A percentile compares a stretch with the other conserved stretches of the same genome.
Evolutionary conservation across 2,329 filamentous ascomycete genomes (phyloP).

Genomic region (Fusarium graminum): DNA sequence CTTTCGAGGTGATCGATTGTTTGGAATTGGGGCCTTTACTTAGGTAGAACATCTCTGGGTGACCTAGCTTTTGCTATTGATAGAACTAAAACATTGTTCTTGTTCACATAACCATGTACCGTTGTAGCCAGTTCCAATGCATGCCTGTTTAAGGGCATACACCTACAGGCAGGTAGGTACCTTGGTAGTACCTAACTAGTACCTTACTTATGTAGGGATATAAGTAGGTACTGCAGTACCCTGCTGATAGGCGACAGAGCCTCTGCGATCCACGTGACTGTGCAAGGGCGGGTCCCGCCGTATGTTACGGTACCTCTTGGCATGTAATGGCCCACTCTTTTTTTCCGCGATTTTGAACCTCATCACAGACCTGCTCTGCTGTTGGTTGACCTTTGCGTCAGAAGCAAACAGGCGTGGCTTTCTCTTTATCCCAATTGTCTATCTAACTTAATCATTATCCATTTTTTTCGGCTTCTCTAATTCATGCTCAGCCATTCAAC

Average conservation of each 20-base stretch:
- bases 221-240: neutral
- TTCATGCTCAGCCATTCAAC: neutral
- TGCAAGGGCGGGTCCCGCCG: neutral
- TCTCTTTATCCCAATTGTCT: conserved; percentile 21
- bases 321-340: conserved; percentile 43
- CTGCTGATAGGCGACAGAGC: neutral
- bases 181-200: no score
- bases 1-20: no score
- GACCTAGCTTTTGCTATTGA: no score
- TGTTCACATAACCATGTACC: no score
- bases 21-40: no score
- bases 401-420: conserved; percentile 41
- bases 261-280: conserved; percentile 23
- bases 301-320: conserved; percentile 2
- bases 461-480: conserved; percentile 21
- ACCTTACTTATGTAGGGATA: no score
- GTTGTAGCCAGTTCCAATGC: no score
- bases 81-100: no score
- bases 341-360: conserved; percentile 46
- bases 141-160: neutral
- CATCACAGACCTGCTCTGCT: conserved; percentile 41
- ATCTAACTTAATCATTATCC: conserved; percentile 8
- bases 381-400: conserved; percentile 39
- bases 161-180: no score
- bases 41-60: no score